Evolutionary conservation across 306 rosid genomes (phyloP).

Genomic region (Abrus precatorius): DNA sequence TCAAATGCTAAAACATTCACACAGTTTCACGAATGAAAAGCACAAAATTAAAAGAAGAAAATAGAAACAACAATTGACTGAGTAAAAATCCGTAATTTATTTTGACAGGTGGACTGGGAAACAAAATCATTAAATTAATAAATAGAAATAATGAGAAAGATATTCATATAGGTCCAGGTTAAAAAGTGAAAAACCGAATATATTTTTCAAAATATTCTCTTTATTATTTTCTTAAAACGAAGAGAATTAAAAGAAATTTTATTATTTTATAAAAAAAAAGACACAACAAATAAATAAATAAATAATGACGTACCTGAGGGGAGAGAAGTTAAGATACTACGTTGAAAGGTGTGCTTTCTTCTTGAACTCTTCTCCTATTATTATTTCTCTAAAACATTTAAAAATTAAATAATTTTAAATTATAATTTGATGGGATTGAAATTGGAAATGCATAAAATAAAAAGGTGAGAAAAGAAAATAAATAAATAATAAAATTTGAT

Average conservation of each 20-base stretch:
- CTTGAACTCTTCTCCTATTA: neutral
- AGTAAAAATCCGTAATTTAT: constrained; percentile 53
- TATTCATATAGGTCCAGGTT: constrained; percentile 11
- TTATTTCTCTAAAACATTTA: neutral
- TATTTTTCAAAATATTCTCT: constrained; percentile 5
- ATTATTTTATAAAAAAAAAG: neutral
- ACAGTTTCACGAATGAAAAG: constrained; percentile 18
- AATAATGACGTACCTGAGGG: neutral
- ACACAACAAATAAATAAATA: neutral
- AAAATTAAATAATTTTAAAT: neutral
- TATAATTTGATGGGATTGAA: neutral
- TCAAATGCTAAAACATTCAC: constrained; percentile 50
- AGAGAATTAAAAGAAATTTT: neutral
- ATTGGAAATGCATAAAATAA: neutral
- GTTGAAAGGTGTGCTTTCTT: neutral
- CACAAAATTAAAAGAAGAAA: constrained; percentile 25
- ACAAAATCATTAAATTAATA: constrained; percentile 32
- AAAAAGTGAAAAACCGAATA: constrained; percentile 8
- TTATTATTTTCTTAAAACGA: neutral
- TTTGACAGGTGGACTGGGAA: constrained; percentile 50
- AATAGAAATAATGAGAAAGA: constrained; percentile 47
- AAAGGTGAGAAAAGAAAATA: neutral
- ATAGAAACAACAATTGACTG: constrained; percentile 58
- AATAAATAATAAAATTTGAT: constrained; percentile 40
- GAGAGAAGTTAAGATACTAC: neutral